Evolutionary conservation across 192 early-diverging fungal genomes (phyloP).

Genomic region (Coemansia sp.): DNA sequence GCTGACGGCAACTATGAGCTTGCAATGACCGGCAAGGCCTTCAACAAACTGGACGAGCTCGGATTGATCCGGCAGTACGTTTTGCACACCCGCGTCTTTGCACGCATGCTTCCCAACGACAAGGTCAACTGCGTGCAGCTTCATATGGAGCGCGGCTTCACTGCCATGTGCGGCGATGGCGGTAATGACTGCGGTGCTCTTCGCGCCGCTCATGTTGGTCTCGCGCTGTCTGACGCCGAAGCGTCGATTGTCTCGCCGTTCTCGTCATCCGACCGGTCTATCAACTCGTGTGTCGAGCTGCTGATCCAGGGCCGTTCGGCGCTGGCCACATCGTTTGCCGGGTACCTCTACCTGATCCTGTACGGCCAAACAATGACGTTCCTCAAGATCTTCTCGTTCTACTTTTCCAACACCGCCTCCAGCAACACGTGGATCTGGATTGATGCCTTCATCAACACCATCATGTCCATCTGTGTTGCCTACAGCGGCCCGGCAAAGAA

Average conservation of each 20-base stretch:
- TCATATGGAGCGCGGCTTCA: constrained; percentile 75
- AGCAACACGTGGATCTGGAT: constrained; percentile 70
- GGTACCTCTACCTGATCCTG: constrained; percentile 65
- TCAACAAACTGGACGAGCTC: constrained; percentile 54
- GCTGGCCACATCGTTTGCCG: constrained; percentile 68
- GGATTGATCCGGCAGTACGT: constrained; percentile 58
- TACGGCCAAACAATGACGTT: constrained; percentile 71
- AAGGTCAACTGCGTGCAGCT: constrained; percentile 72
- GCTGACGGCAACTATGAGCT: constrained; percentile 60
- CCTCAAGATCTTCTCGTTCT: constrained; percentile 64
- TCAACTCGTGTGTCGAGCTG: constrained; percentile 61
- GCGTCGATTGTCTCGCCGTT: constrained; percentile 84
- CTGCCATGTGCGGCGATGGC: constrained; percentile 85
- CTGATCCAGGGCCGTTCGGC: constrained; percentile 69
- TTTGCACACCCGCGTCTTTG: constrained; percentile 72
- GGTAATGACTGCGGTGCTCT: constrained; percentile 85
- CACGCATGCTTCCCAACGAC: constrained; percentile 77
- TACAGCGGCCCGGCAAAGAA: constrained; percentile 58
- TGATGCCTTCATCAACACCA: constrained; percentile 66
- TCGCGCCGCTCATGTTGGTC: constrained; percentile 75
- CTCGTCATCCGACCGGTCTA: constrained; percentile 60
- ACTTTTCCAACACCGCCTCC: constrained; percentile 62
- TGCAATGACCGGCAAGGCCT: constrained; percentile 74
- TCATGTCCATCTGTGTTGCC: constrained; percentile 63
- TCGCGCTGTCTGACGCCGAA: constrained; percentile 78